Evolutionary conservation across 2,329 filamentous ascomycete genomes (phyloP), one percentile per base, ranked within the genome.

Genomic region (Ophiostoma tasmaniense): DNA sequence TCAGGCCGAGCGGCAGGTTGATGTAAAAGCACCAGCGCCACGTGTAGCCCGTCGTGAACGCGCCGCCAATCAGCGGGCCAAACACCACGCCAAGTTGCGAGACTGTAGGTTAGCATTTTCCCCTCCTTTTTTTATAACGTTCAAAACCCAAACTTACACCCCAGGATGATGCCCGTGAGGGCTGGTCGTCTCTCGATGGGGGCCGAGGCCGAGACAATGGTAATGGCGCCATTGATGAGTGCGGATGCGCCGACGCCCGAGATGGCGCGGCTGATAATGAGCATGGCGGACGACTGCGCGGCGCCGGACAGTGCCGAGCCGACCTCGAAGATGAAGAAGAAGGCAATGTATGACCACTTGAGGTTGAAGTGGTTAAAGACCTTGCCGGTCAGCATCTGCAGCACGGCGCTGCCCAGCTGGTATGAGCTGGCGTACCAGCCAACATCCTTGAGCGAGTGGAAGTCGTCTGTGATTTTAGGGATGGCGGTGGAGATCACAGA

Each of bases 181-280:
- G 70, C 70, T 33, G 79, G 80, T 70, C 82, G 76, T 68, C 81
- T 80, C 5, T 79, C 74, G 2, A 84, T 73, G 0, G 77, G 73
- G 69, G 78, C 73, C 50, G 77, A 73, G 13, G 75, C 80, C 0
- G 79, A 78, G 55, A 85, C 78, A 45, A 87, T 84, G 4, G 79
- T 85, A 71, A 87, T 76, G 3, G 78, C 77, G 0, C 85, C 85
- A n/a, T 80, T 84, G 68, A 81, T 78, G 2, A 87, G 72, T 0
- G 82, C 86, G 1, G 84, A 80, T 0, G 78, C 79, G 1, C 85
- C 85, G 0, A 82, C 71, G 0, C 85, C 86, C 0, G 85, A 82
- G 2, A 88, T 75, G 2, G 83, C 81, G 4, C 85, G 80, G 1
- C 85, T 84, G 10, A 82, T 74, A 67, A 88, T 87, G 67, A 88